These are phyloP conservation scores for Aschersonia sp. DNA, from an alignment of 2,329 filamentous ascomycete genomes.

Conservation along the genomic window DNA sequence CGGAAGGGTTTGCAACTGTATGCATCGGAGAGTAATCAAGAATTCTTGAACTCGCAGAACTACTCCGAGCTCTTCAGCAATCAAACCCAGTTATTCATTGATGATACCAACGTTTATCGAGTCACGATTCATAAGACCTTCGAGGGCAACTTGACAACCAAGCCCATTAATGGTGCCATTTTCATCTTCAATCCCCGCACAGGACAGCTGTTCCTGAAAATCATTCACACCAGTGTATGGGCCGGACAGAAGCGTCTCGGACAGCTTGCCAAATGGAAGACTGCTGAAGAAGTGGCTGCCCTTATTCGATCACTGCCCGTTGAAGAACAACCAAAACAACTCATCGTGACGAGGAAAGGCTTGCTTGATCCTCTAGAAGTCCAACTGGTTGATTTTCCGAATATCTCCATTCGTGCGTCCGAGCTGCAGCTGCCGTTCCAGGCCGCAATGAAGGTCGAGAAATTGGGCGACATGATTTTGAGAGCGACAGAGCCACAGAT, in stretches of 20 bases:
- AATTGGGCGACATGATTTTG: slow-evolving; percentile 96
- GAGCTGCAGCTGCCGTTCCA: slow-evolving; percentile 97
- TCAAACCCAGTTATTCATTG: slow-evolving; percentile 96
- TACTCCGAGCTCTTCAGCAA: slow-evolving; percentile 99
- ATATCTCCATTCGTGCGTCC: slow-evolving; percentile 95
- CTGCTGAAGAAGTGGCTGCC: slow-evolving; percentile 96
- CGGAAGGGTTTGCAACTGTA: slow-evolving; percentile 96
- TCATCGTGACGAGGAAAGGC: slow-evolving; percentile 96
- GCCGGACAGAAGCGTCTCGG: slow-evolving; percentile 97
- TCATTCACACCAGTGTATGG: slow-evolving; percentile 99
- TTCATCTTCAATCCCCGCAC: slow-evolving; percentile 99
- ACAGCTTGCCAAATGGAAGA: slow-evolving; percentile 98
- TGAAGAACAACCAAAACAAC: slow-evolving; percentile 96
- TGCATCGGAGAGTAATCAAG: slow-evolving; percentile 95
- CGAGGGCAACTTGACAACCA: slow-evolving; percentile 95
- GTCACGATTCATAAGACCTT: slow-evolving; percentile 99
- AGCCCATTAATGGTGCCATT: slow-evolving; percentile 98
- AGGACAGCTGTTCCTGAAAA: slow-evolving; percentile 94
- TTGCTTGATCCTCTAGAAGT: slow-evolving; percentile 93
- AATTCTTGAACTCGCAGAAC: slow-evolving; percentile 98
- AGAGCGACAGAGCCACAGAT: slow-evolving; percentile 98
- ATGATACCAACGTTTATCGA: slow-evolving; percentile 98
- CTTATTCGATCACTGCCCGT: slow-evolving; percentile 89
- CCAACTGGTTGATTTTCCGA: slow-evolving; percentile 93
- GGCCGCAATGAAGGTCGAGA: slow-evolving; percentile 99